Evolutionary conservation across 208 protist species (phyloP).

Genomic region (Naegleria gruberi): DNA sequence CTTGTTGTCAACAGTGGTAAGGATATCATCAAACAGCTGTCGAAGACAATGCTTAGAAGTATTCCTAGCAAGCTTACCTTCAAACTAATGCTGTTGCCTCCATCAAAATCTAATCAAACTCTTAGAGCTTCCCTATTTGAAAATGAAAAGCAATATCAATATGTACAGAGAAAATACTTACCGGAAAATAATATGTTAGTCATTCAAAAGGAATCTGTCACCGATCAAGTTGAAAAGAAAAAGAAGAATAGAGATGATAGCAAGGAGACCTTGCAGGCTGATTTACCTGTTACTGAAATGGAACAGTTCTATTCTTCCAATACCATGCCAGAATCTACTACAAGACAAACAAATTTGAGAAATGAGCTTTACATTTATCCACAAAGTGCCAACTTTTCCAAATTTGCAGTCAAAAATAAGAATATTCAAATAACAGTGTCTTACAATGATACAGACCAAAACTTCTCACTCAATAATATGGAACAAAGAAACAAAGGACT

Average conservation of each 20-base stretch:
- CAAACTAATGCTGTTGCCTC: neutral
- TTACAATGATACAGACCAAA: neutral
- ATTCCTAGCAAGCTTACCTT: neutral
- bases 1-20: neutral
- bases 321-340: neutral
- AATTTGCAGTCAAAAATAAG: neutral
- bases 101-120: neutral
- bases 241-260: neutral
- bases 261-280: neutral
- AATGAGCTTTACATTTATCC: neutral
- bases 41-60: neutral
- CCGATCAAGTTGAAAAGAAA: neutral
- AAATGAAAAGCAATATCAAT: neutral
- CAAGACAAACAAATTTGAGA: neutral
- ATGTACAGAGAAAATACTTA: neutral
- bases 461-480: neutral
- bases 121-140: neutral
- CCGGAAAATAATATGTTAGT: neutral
- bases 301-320: neutral
- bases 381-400: neutral
- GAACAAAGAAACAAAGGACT: neutral
- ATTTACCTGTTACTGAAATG: neutral
- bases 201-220: neutral
- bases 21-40: neutral
- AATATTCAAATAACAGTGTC: neutral